Evolutionary conservation across 2,329 filamentous ascomycete genomes (phyloP), one percentile per base, ranked within the genome.

Genomic region (Aspergillus ochraceus): DNA sequence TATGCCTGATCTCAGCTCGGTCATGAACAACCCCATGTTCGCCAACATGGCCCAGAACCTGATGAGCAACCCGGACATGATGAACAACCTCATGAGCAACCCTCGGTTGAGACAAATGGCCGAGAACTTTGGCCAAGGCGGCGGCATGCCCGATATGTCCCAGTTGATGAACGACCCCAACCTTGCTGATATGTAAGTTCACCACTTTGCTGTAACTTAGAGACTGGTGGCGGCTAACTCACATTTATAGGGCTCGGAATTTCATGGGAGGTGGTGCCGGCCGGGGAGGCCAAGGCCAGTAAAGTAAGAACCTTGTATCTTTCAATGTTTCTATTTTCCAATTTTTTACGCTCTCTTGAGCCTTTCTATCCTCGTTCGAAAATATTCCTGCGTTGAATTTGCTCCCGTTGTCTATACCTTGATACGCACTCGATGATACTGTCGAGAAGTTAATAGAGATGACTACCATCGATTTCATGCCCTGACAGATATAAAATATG

Each of bases 11-110:
- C 82, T 99, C 24, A 80, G 86, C 64, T 86, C 86, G 64, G 88
- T 99, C 76, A 96, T 98, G 92, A 92, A 83, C 82, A 99, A 98
- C 81, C 95, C 95, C 58, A 98, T 98, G 95, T 96, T 99, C 80
- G 87, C 92, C 54, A 90, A 86, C 80, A 97, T 98, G 92, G 95
- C 95, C 4, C 92, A 97, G 82, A 97, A 91, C 77, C 79, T 99
- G 57, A 98, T 98, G 95, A 91, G 88, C 79, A 97, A 99, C 80
- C 95, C 95, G 0, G 91, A 96, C 10, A 87, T 93, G 82, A 90
- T 98, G 87, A 85, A 83, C 74, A 95, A 92, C 76, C 79, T 99
- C 60, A 97, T 99, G 93, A 92, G 83, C 83, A 98, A 99, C 82
- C 95, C 95, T 3, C 86, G 88, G 62, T 80, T 98, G 63, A 85